Evolutionary conservation across 352 stramenopile genomes (phyloP), one percentile per base, ranked within the genome.

Genomic region (Pythium phragmiticola): DNA sequence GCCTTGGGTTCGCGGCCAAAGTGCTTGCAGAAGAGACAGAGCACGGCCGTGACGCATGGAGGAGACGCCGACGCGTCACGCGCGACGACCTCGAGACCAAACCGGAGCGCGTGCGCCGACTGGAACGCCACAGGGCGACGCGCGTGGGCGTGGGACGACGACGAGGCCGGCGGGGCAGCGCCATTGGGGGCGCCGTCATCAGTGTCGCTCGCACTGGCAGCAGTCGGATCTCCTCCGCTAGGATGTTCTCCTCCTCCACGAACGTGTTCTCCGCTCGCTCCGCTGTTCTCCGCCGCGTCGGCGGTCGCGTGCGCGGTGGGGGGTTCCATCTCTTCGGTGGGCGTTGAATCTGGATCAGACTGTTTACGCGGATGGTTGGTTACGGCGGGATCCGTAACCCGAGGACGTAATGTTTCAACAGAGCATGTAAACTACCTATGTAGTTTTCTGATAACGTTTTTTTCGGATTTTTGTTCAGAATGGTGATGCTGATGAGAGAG

Each of bases 1-100:
- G 68, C 60, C n/a, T 70, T 71, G 64, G 82, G 68, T 45, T 90
- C 79, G 39, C 81, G 81, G 0, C 81, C 81, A 54, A 87, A 85
- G 53, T 86, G 72, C 48, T 83, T 80, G 64, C 78, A 90, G 60
- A 90, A 88, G 26, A 79, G 72, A 34, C 81, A 90, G 14, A 88
- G 64, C 45, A 72, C 81, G 23, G 79, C 63, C 50, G 70, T 78
- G 59, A 90, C 77, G 30, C 74, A 64, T 13, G 69, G 73, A 8
- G 75, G 73, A 6, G 53, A 41, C 30, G 75, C 74, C 8, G 51
- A 46, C 36, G 68, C 55, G 59, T 90, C 81, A 7, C 73, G 77
- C 58, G 73, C 72, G 37, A 84, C 75, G 4, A 81, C 72, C 39
- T 74, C 64, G 28, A 90, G 69, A 3, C 69, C 81, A 57, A 84